A percentile compares a stretch with the other conserved stretches of the same genome.
Conservation (phyloP, 1,284 basidiomycete species). For the Athelia sp. region DNA sequence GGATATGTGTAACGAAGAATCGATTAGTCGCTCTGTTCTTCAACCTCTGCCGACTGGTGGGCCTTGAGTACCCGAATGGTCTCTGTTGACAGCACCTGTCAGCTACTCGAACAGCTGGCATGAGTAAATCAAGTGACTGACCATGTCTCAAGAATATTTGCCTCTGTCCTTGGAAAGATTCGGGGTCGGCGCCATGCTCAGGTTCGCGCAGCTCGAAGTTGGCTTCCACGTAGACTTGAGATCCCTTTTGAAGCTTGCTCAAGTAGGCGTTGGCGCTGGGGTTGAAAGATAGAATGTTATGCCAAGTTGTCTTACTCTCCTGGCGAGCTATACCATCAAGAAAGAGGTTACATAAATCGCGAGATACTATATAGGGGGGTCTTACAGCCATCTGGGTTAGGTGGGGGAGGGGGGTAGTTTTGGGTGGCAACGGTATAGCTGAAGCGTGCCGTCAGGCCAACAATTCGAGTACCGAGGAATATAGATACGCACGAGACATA, state of each 20-base stretch:
- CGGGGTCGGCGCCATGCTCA: slow-evolving; percentile 54
- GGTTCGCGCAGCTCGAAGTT: slow-evolving; percentile 70
- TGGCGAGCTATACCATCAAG: slow-evolving; percentile 39
- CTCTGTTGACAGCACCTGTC: slow-evolving; percentile 21
- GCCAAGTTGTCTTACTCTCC: slow-evolving; percentile 61
- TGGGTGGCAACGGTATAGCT: slow-evolving; percentile 70
- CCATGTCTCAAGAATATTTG: slow-evolving; percentile 79
- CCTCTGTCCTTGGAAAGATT: slow-evolving; percentile 62
- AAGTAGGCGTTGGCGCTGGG: slow-evolving; percentile 55
- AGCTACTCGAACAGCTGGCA: slow-evolving; percentile 12
- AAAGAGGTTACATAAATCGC: not conserved
- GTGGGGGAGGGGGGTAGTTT: slow-evolving; percentile 53
- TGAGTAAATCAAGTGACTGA: slow-evolving; percentile 23
- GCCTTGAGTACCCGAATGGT: slow-evolving; percentile 20
- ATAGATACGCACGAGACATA: slow-evolving; percentile 57
- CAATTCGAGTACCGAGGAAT: not conserved
- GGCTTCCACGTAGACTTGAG: slow-evolving; percentile 73
- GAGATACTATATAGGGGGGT: slow-evolving; percentile 8
- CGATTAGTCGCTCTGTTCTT: too few relatives aligned
- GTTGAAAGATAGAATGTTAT: slow-evolving; percentile 67
- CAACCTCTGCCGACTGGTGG: not conserved
- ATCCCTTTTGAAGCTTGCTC: slow-evolving; percentile 58
- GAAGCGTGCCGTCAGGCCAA: not conserved
- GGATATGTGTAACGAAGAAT: too few relatives aligned
- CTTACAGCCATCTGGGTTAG: slow-evolving; percentile 58